Evolutionary conservation across 208 protist species (phyloP), one percentile per base, ranked within the genome.

Genomic region (Trypanosoma boissoni): DNA sequence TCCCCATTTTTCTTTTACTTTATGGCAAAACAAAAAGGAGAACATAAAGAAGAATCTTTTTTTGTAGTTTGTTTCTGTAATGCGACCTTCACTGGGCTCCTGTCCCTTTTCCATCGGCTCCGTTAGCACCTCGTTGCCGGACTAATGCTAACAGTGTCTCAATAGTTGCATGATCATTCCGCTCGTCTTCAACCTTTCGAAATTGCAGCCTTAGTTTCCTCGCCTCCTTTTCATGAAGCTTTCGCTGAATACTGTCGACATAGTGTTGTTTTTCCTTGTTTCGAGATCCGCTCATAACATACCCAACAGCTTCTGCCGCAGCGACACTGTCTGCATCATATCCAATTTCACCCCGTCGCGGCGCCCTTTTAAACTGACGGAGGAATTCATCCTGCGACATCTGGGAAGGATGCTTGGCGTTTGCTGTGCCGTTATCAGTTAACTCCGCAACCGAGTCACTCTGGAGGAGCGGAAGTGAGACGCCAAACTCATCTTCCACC

Each of bases 211-310:
- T 80, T 44, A 95, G 79, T 76, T 92, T 90, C 14, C 80, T 64
- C 16, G 88, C 88, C 56, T 95, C 83, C 27, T 83, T 81, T 68
- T 95, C 88, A 67, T 95, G 88, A n/a, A 95, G 71, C 54, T 95
- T 86, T 18, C 83, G 81, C 69, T 95, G 88, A 26, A 92, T 80
- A 57, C 78, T 73, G 58, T 92, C 80, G 20, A 95, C 73, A 72
- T 92, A 95, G 64, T 89, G 77, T 57, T 88, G 78, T 23, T 83
- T 75, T 24, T 74, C 85, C 18, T 77, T 84, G 61, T 84, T 91
- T 58, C 83, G 83, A n/a, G 88, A 92, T 46, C 88, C 88, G 27
- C 83, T 91, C 88, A 95, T 95, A 54, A 95, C 88, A 72, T 95
- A 95, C 49, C 88, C 88, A 42, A 95, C 75, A 63, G 81, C 61